Base-by-base conservation (phyloP, 2,329 filamentous ascomycete genomes). In the Calonectria naviculata region DNA sequence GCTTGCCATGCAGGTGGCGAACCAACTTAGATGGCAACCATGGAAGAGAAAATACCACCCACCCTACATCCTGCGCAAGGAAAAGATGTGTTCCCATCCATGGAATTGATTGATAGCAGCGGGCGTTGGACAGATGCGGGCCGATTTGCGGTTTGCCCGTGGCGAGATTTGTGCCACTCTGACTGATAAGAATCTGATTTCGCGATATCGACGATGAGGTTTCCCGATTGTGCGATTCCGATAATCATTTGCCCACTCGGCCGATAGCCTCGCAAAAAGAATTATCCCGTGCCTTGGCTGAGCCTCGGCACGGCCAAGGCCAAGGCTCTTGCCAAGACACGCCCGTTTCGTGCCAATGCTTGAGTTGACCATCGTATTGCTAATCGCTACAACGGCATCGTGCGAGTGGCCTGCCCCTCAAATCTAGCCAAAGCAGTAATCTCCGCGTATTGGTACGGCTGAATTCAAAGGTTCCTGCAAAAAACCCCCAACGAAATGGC, bases 401-500 rank as follows among this genome's bases (percentile, higher is more conserved):
- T 15, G 42, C 24, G 6, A 13, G 3, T 17, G 26, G 36, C 15
- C 34, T 58, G 42, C 29, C 31, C 17, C n/a, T n/a, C 26, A 19
- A 41, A 29, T 15, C 29, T 28, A 42, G 24, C 52, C 41, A 52
- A 15, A 46, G 26, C 49, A 21, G 31, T 7, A n/a, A 54, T 58
- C 9, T 24, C 29, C 56, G 38, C 42, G 17, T 31, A 28, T 29
- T 65, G 34, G 34, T 49, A 19, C 41, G 21, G 41, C 28, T 60
- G 49, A 49, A 29, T 8, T 26, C 62, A 61, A 69, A 65, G 67
- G 61, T 61, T 31, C 67, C 67, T 41, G 15, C 21, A 49, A 38
- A 10, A n/a, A n/a, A n/a, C n/a, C n/a, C n/a, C 7, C n/a, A 29
- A 52, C 42, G n/a, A 21, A 13, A 8, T 28, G 42, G 26, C 46